Evolutionary conservation across 1,139 yeast species (phyloP), one percentile per base, ranked within the genome.

Genomic region (Taphrina confusa): DNA sequence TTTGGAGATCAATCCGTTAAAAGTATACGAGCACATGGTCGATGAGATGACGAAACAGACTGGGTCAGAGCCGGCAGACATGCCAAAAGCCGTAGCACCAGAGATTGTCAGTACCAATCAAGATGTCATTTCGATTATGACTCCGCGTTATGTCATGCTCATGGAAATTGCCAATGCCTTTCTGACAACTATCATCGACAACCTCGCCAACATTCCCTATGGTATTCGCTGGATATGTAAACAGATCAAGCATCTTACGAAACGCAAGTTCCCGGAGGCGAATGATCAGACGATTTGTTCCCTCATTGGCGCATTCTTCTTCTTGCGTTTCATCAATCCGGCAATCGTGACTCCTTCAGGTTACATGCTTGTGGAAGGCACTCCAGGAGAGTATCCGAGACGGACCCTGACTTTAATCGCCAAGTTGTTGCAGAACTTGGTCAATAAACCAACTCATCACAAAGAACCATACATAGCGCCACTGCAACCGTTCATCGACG

Each of bases 331-430:
- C 66, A 80, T 89, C 64, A 90, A 95, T 69, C 97, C 98, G 6
- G 95, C 95, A 0, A 83, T 92, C 64, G 91, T 91, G 12, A 85
- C 92, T 47, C 97, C 97, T 0, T 95, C 88, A 65, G 79, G 89
- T 2, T 82, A 85, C 65, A 72, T 72, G 73, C 67, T 75, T 27
- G 73, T 75, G 16, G 76, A 74, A 60, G 68, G 68, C 52, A 65
- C 67, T 20, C 77, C 76, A 1, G 74, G 70, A 44, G 65, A 65
- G 25, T 78, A 76, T 33, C 82, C 84, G 9, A 85, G 90, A 66
- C 78, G 96, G 65, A 81, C 90, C 0, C 78, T 88, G 58, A 84
- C 92, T 68, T 84, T 87, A 64, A 74, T 92, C 51, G 97, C 96
- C 2, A 88, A 90, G 68, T 83, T 87, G 30, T 75, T 91, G 46